Percentiles rank a stretch among this genome's conserved stretches.
These are phyloP conservation scores for Castanea sativa DNA, from an alignment of 306 rosid genomes.

Conservation along the genomic window DNA sequence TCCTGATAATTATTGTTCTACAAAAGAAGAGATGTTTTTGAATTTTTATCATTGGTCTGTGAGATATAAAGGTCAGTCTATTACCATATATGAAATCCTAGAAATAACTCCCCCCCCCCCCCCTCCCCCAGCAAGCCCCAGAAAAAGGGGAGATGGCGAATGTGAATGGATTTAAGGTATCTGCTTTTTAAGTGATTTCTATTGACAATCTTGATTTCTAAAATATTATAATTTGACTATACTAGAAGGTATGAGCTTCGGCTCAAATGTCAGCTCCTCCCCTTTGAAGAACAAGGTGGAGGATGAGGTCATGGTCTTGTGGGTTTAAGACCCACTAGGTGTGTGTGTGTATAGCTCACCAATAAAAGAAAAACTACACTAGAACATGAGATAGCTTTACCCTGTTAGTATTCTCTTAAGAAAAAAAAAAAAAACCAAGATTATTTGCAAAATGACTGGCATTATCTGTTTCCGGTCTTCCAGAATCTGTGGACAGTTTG, in stretches of 20 bases:
- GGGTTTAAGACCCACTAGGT: too few relatives aligned
- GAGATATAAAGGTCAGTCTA: too few relatives aligned
- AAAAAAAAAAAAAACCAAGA: neutral
- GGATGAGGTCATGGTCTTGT: too few relatives aligned
- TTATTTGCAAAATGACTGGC: neutral
- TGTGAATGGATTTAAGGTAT: neutral
- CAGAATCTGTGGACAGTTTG: constrained; percentile 91
- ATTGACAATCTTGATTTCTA: neutral
- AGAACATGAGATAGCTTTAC: neutral
- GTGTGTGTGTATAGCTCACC: neutral
- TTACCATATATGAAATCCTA: too few relatives aligned
- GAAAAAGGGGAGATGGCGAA: neutral
- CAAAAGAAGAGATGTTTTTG: neutral
- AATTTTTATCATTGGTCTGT: neutral
- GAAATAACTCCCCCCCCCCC: too few relatives aligned
- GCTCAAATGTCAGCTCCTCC: too few relatives aligned
- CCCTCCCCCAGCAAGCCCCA: neutral
- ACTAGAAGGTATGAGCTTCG: too few relatives aligned
- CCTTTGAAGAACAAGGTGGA: too few relatives aligned
- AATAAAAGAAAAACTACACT: neutral
- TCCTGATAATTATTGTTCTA: neutral
- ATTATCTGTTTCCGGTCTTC: constrained; percentile 21
- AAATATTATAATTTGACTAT: neutral
- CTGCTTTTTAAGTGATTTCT: neutral
- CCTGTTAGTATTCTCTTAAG: neutral